A percentile compares a stretch with the other conserved stretches of the same genome.
phyloP scores from a whole-genome alignment of 345 rosid species.

The Pugionium cornutum region DNA sequence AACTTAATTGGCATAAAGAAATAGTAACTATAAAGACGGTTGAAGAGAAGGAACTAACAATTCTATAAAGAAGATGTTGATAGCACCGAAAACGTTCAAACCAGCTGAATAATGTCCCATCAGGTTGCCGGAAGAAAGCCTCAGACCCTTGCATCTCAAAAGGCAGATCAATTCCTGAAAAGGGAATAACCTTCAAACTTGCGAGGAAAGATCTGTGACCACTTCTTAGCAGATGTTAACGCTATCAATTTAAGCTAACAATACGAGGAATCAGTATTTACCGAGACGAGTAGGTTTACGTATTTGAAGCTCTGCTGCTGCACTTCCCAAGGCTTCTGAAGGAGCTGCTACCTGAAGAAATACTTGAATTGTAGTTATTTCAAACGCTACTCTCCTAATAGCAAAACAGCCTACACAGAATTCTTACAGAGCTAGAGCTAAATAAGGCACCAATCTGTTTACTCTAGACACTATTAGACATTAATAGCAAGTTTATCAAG shows the following conservation, averaged over 20 bases:
- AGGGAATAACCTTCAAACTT: slow-evolving; percentile 11
- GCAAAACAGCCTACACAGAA: not conserved
- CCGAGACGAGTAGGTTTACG: slow-evolving; percentile 84
- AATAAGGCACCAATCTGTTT: not conserved
- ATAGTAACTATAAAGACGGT: not conserved
- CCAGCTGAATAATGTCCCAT: slow-evolving; percentile 90
- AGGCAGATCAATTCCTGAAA: slow-evolving; percentile 85
- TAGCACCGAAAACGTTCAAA: slow-evolving; percentile 83
- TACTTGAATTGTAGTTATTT: slow-evolving; percentile 14
- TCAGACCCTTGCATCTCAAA: slow-evolving; percentile 79
- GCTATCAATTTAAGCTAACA: not conserved
- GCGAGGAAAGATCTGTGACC: not conserved
- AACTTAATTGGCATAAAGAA: not conserved
- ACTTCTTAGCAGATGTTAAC: not conserved
- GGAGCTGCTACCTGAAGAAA: slow-evolving; percentile 74
- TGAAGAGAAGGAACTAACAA: slow-evolving; percentile 48
- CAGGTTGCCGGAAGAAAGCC: slow-evolving; percentile 78
- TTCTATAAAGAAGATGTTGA: slow-evolving; percentile 60
- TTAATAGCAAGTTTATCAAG: slow-evolving; percentile 7
- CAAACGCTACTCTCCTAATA: not conserved
- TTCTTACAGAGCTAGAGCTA: slow-evolving; percentile 2
- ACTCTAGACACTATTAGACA: slow-evolving; percentile 3
- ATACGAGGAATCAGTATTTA: slow-evolving; percentile 15
- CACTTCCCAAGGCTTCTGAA: slow-evolving; percentile 58
- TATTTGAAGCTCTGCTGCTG: slow-evolving; percentile 75